Conservation (phyloP, 306 rosid genomes). For the Lagenaria siceraria region DNA sequence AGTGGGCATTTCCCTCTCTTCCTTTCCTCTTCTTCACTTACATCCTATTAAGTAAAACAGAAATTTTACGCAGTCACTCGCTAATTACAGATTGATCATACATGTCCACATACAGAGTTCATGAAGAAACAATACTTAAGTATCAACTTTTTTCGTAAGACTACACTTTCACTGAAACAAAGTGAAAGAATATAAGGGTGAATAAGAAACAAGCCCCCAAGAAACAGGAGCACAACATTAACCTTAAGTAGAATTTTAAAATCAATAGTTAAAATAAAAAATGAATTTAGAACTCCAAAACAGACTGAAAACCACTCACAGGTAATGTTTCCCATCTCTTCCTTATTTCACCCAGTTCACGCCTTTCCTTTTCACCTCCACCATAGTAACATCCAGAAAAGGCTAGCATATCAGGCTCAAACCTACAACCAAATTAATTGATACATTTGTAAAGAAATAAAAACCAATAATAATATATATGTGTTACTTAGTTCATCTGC, state of each 20-base stretch:
- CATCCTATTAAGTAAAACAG: conserved; percentile 39
- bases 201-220: too few species aligned
- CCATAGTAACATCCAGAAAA: conserved; percentile 98
- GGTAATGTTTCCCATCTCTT: conserved; percentile 97
- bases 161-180: too few species aligned
- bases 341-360: conserved; percentile 85
- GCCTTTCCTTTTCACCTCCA: conserved; percentile 92
- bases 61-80: background rate
- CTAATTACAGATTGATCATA: background rate
- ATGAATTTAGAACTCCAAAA: background rate
- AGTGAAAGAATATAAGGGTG: too few species aligned
- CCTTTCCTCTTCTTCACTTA: conserved; percentile 75
- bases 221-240: too few species aligned
- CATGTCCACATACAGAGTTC: background rate
- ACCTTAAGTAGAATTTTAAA: background rate
- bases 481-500: background rate
- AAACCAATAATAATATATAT: background rate
- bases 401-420: conserved; percentile 99
- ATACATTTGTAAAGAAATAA: background rate
- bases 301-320: conserved; percentile 39
- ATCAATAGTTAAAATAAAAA: background rate
- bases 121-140: background rate
- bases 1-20: conserved; percentile 99
- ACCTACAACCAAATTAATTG: conserved; percentile 44
- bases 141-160: too few species aligned